Conservation (phyloP, 768 basidiomycete species). For the Tricholomella constricta region DNA sequence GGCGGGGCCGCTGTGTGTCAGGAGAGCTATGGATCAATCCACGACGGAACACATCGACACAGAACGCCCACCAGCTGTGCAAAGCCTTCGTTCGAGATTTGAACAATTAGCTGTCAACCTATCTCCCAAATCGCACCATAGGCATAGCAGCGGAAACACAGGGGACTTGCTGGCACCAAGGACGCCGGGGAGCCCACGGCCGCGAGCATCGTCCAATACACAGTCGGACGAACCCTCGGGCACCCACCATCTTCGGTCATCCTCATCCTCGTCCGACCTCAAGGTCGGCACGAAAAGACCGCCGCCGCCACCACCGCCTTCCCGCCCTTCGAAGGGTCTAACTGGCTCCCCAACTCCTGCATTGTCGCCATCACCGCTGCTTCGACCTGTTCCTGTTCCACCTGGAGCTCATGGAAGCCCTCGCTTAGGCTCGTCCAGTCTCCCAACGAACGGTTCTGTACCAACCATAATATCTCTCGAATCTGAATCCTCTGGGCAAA, state of each 20-base stretch:
- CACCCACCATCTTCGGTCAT: constrained; percentile 40
- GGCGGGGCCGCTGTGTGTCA: background rate
- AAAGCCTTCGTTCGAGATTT: constrained; percentile 68
- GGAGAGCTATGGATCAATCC: constrained; percentile 5
- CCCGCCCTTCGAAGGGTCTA: constrained; percentile 29
- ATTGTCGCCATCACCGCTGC: constrained; percentile 48
- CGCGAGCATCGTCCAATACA: constrained; percentile 38
- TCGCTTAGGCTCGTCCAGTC: constrained; percentile 13
- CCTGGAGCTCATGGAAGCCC: constrained; percentile 16
- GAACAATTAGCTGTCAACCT: constrained; percentile 56
- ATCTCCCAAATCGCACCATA: constrained; percentile 8
- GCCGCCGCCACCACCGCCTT: constrained; percentile 64
- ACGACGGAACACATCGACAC: constrained; percentile 46
- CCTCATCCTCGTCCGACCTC: constrained; percentile 58
- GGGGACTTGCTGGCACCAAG: constrained; percentile 21
- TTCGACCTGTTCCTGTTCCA: constrained; percentile 52
- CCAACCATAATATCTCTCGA: constrained; percentile 14
- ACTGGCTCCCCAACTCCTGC: constrained; percentile 42
- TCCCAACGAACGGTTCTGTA: constrained; percentile 3
- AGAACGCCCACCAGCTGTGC: constrained; percentile 61
- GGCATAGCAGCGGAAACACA: constrained; percentile 5
- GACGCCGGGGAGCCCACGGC: constrained; percentile 39
- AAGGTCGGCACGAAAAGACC: constrained; percentile 46
- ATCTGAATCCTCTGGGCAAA: constrained; percentile 22
- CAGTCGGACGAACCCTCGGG: constrained; percentile 28